Base-by-base conservation (phyloP, 331 rosid genomes). In the Saraca asoca region DNA sequence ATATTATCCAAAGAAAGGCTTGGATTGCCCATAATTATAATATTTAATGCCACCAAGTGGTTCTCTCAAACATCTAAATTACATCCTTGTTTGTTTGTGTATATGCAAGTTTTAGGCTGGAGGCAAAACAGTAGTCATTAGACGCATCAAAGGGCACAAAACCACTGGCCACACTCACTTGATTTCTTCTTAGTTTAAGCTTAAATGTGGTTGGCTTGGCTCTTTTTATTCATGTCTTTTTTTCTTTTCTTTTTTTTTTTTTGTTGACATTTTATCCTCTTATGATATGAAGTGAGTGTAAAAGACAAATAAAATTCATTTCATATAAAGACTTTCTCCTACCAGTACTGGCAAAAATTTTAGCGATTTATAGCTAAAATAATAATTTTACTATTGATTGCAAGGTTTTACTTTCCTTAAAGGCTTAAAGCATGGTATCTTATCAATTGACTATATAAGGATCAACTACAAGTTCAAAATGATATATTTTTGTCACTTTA, bases 131-230 rank as follows among this genome's bases (percentile, higher is more conserved):
- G 10, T 39, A 39, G 43, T 7, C 31, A 24, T 24, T 1, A 3
- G 31, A 1, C 3, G 31, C 31, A 24, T 24, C 31, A 24, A 24
- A 24, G 31, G 31, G 31, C 3, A 3, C 31, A 24, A 24, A 24
- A 24, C 31, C 3, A 24, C 31, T 24, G 31, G 2, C 31, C 31
- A 24, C 31, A 24, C 31, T 24, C 31, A 24, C 31, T 24, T 24
- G 31, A 24, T 24, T 58, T 70, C 67, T 29, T 13, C 51, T 35
- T 58, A 42, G 38, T 16, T 29, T 24, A n/a, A 48, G 51, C 43
- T 18, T 45, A 58, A 34, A 51, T 20, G 37, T 49, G 14, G 44
- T 49, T 58, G 33, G 14, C 44, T 20, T 12, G 51, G 60, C 60
- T 58, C 65, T 15, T 11, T 10, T 48, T 24, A 24, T 24, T 24